A percentile compares a stretch with the other conserved stretches of the same genome.
phyloP scores from a whole-genome alignment of 495 filamentous ascomycete species.

The Xanthoparmelia taractica region DNA sequence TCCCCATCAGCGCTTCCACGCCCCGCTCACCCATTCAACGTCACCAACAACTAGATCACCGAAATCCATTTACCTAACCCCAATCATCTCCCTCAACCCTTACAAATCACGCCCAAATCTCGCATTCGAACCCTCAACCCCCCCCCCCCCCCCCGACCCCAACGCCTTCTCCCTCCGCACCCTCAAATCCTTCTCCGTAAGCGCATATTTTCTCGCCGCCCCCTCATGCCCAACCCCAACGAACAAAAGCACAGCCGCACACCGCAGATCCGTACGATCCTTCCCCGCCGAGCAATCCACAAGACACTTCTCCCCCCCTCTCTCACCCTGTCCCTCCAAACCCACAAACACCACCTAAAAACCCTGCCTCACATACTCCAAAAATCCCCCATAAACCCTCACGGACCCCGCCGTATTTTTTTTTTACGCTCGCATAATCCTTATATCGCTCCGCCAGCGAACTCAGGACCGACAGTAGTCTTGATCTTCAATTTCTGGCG shows the following conservation, averaged over 20 bases:
- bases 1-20: slow-evolving; percentile 18
- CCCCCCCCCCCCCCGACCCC: no score
- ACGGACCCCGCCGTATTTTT: slow-evolving; percentile 47
- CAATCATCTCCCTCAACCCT: slow-evolving; percentile 26
- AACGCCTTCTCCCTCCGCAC: slow-evolving; percentile 38
- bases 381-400: slow-evolving; percentile 46
- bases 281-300: slow-evolving; percentile 58
- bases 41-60: background rate
- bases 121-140: no score
- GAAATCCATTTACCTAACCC: slow-evolving; percentile 1
- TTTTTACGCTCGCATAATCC: slow-evolving; percentile 38
- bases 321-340: slow-evolving; percentile 32
- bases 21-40: slow-evolving; percentile 36
- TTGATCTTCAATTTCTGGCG: slow-evolving; percentile 49
- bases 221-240: no score
- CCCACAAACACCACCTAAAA: slow-evolving; percentile 16
- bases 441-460: slow-evolving; percentile 41
- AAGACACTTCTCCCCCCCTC: slow-evolving; percentile 34
- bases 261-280: slow-evolving; percentile 53
- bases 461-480: slow-evolving; percentile 51
- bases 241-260: slow-evolving; percentile 50
- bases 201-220: slow-evolving; percentile 48
- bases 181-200: slow-evolving; percentile 47
- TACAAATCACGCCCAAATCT: slow-evolving; percentile 32
- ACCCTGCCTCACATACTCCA: slow-evolving; percentile 19